phyloP scores from a whole-genome alignment of 2,329 filamentous ascomycete species.

The Penicillium sumatraense region DNA sequence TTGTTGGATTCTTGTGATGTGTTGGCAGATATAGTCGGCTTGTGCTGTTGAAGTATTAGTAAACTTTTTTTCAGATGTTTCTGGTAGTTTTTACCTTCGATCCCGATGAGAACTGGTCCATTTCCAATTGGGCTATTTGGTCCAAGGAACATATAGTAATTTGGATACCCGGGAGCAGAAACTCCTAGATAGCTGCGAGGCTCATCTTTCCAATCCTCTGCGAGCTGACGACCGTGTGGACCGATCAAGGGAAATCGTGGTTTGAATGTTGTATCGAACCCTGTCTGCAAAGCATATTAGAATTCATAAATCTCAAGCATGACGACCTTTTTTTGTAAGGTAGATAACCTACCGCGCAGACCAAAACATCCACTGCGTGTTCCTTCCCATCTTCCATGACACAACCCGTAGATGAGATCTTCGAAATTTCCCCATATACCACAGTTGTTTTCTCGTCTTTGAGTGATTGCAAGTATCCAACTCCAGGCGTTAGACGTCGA shows the following conservation, averaged over 20 bases:
- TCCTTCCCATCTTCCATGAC: conserved; percentile 24
- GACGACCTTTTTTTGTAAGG: neutral
- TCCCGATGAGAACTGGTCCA: conserved; percentile 38
- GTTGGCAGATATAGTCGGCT: conserved; percentile 50
- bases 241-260: conserved; percentile 52
- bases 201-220: conserved; percentile 49
- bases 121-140: conserved; percentile 47
- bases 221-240: conserved; percentile 44
- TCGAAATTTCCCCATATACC: conserved; percentile 45
- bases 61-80: neutral
- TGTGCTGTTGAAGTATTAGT: conserved; percentile 24
- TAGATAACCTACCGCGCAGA: conserved; percentile 15
- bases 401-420: conserved; percentile 41
- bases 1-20: conserved; percentile 37
- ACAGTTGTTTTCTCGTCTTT: conserved; percentile 51
- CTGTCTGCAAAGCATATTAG: conserved; percentile 5
- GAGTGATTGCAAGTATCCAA: conserved; percentile 49
- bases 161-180: conserved; percentile 53
- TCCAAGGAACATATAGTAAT: conserved; percentile 45
- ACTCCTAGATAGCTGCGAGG: conserved; percentile 52
- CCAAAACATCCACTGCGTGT: conserved; percentile 17
- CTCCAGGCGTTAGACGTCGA: conserved; percentile 47
- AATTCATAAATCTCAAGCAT: too few relatives aligned
- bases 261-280: conserved; percentile 37
- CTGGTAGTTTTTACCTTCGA: conserved; percentile 37